Conservation (phyloP, 169 alveolate species). For the Theileria luwenshuni region DNA sequence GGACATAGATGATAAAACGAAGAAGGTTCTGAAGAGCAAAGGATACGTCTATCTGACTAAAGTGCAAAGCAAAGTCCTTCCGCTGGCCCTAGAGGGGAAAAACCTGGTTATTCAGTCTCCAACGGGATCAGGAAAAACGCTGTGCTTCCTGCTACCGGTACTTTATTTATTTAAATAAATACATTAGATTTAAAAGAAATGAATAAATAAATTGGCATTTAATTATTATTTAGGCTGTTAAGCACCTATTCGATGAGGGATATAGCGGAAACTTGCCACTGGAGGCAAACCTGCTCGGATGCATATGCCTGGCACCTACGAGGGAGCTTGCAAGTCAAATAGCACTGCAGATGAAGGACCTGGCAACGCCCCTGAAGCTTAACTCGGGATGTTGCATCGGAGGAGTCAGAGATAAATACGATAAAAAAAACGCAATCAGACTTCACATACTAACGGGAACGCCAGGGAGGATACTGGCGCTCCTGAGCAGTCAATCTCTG, state of each 20-base stretch:
- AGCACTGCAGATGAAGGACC: constrained; percentile 72
- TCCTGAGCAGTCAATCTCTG: constrained; percentile 55
- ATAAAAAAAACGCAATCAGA: constrained; percentile 51
- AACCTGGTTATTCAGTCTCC: constrained; percentile 86
- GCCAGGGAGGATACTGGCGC: constrained; percentile 65
- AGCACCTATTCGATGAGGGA: constrained; percentile 61
- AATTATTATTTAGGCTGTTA: constrained; percentile 28
- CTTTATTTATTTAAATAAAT: constrained; percentile 8
- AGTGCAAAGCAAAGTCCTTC: constrained; percentile 87
- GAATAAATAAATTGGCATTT: neutral
- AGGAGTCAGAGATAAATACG: constrained; percentile 70
- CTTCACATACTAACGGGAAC: constrained; percentile 79
- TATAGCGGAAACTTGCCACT: constrained; percentile 60
- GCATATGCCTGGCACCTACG: constrained; percentile 77
- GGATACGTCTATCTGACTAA: constrained; percentile 82
- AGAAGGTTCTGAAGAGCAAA: constrained; percentile 76
- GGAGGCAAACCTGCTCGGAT: constrained; percentile 69
- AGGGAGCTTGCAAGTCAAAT: constrained; percentile 79
- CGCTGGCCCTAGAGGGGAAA: constrained; percentile 87
- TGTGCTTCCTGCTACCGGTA: constrained; percentile 87
- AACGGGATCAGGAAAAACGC: constrained; percentile 92
- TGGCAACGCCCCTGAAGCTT: constrained; percentile 65
- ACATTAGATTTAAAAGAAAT: neutral
- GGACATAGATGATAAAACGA: constrained; percentile 40
- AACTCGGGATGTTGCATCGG: constrained; percentile 75